Percentiles rank a stretch among this genome's conserved stretches.
Evolutionary conservation across 1,139 yeast genomes (phyloP).

Genomic region (Zygoascus meyerae): DNA sequence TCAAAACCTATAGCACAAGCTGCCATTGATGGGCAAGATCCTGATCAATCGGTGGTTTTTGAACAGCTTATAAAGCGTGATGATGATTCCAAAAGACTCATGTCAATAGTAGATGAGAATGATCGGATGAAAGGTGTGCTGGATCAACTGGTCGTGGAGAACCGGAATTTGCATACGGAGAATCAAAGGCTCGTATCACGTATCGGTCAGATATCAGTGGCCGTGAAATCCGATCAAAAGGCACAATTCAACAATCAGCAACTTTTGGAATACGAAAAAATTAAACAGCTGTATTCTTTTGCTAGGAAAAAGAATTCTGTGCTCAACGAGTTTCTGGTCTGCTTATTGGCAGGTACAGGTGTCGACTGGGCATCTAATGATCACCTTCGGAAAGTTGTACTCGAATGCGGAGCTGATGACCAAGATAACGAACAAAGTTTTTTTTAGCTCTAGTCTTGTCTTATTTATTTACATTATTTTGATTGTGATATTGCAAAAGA

Average conservation of each 20-base stretch:
- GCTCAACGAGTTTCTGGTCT: conserved; percentile 20
- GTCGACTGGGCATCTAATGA: conserved; percentile 23
- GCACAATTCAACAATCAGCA: conserved; percentile 14
- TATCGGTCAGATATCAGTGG: conserved; percentile 9
- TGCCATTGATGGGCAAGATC: conserved; percentile 8
- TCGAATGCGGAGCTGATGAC: conserved; percentile 15
- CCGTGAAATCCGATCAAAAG: conserved; percentile 11
- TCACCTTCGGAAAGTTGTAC: conserved; percentile 15
- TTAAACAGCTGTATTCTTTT: conserved; percentile 10
- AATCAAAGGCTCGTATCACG: conserved; percentile 12
- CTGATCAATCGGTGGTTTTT: conserved; percentile 6
- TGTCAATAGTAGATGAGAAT: conserved; percentile 8
- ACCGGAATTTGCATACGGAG: conserved; percentile 12
- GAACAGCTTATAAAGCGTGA: conserved; percentile 14
- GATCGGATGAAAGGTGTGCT: conserved; percentile 9
- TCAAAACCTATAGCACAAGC: conserved; percentile 9
- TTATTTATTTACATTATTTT: conserved; percentile 6
- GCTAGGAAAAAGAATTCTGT: conserved; percentile 15
- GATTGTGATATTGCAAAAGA: too few species aligned
- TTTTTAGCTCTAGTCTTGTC: background rate
- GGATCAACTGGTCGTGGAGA: conserved; percentile 8
- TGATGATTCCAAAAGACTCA: conserved; percentile 12
- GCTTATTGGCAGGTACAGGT: conserved; percentile 22
- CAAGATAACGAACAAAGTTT: background rate
- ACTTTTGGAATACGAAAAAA: conserved; percentile 10